These are phyloP conservation scores for Leptodontidium sp. DNA, from an alignment of 2,329 filamentous ascomycete species.

Conservation along the genomic window DNA sequence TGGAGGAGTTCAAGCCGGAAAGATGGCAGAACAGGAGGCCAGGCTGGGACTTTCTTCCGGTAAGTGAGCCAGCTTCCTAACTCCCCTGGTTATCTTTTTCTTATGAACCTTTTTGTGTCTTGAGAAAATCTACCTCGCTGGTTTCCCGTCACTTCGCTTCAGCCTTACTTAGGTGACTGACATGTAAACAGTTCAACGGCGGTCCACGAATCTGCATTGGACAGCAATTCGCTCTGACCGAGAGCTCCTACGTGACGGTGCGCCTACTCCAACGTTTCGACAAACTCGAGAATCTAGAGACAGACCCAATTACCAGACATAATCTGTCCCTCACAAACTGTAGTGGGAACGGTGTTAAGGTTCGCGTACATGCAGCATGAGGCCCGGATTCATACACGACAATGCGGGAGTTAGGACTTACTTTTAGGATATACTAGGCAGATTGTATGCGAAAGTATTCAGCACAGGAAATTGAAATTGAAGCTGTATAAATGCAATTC, in stretches of 20 bases:
- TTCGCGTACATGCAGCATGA: conserved; percentile 44
- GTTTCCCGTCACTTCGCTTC: no score
- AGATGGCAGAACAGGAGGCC: conserved; percentile 51
- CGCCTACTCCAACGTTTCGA: conserved; percentile 49
- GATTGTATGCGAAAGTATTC: background rate
- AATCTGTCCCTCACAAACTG: conserved; percentile 41
- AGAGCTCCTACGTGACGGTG: conserved; percentile 48
- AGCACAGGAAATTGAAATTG: background rate
- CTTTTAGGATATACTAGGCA: background rate
- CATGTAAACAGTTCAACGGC: conserved; percentile 46
- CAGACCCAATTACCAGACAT: conserved; percentile 42
- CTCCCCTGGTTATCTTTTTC: no score
- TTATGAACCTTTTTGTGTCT: no score
- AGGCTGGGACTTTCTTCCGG: conserved; percentile 53
- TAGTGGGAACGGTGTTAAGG: conserved; percentile 48
- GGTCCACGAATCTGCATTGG: conserved; percentile 50
- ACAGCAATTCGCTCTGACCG: conserved; percentile 50
- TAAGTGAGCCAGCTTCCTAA: conserved; percentile 30
- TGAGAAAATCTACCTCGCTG: no score
- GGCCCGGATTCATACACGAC: background rate
- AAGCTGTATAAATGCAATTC: background rate
- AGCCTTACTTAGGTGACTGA: background rate
- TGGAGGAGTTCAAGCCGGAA: conserved; percentile 49
- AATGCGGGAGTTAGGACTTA: background rate
- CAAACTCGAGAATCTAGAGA: conserved; percentile 46